Evolutionary conservation across 306 rosid genomes (phyloP), one percentile per base, ranked within the genome.

Genomic region (Oxytropis ochrocephala): DNA sequence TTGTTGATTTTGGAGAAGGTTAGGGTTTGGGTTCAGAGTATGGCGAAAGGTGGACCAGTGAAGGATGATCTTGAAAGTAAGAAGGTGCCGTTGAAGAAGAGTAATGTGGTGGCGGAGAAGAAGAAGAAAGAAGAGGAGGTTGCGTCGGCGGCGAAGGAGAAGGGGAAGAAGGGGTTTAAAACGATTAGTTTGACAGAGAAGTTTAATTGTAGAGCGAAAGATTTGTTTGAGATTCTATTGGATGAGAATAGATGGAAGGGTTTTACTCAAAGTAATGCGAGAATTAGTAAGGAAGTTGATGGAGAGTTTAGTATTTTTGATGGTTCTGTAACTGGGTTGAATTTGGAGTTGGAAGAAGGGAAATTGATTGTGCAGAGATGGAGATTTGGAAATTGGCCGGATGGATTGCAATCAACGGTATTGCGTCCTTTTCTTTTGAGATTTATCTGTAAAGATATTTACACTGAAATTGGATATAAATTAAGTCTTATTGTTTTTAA

Each of bases 201-300:
- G 89, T 94, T 94, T 12, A 90, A 85, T 73, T 94, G 98, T 55
- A 80, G 92, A 63, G 95, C 96, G 7, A 75, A 59, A 58, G 77
- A 85, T 83, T 18, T 94, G 79, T 94, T 59, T 68, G 98, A 94
- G 85, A 94, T 94, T 67, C 43, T 94, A 83, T 82, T 94, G 96
- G 98, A 94, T 72, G 98, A 94, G 76, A 88, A 90, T 65, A 86
- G 95, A 61, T 94, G 98, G 98, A 90, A 82, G 58, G 98, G 96
- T 2, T 90, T 94, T 33, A 88, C 95, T 2, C 96, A 86, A 77
- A 94, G 98, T 54, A 83, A 85, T 85, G 95, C 98, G 0, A 87
- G 47, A 80, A 94, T 94, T 27, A 90, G 95, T 42, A 94, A 88
- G 59, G 91, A 85, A 64, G 92, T 88, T 50, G 92, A 89, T 13